Evolutionary conservation across 495 filamentous ascomycete genomes (phyloP).

Genomic region (Mytilinidion resinicola): DNA sequence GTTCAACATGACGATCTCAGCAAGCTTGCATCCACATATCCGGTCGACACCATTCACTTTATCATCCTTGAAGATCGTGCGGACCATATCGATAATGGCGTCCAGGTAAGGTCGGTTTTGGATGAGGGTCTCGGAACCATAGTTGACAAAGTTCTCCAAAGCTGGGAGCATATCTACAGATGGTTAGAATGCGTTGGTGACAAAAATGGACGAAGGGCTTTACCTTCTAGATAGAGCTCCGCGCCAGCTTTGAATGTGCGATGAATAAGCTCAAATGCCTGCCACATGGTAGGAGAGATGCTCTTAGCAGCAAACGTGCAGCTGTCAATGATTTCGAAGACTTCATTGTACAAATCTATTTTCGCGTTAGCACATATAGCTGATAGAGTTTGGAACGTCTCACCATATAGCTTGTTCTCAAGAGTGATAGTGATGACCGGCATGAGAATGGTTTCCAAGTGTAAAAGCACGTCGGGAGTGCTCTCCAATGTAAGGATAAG

Average conservation of each 20-base stretch:
- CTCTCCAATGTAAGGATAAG: constrained; percentile 94
- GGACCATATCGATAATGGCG: constrained; percentile 78
- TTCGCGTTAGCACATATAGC: constrained; percentile 24
- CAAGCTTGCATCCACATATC: constrained; percentile 98
- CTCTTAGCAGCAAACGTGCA: constrained; percentile 97
- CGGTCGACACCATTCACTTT: constrained; percentile 92
- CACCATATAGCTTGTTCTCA: constrained; percentile 91
- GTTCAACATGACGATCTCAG: constrained; percentile 93
- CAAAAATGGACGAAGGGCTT: neutral
- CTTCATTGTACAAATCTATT: constrained; percentile 85
- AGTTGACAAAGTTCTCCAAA: constrained; percentile 93
- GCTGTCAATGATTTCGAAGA: constrained; percentile 98
- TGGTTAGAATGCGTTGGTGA: constrained; percentile 1
- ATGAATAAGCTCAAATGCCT: constrained; percentile 93
- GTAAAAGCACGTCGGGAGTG: constrained; percentile 86
- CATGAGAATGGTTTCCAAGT: constrained; percentile 93
- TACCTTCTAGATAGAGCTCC: constrained; percentile 83
- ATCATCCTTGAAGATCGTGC: constrained; percentile 68
- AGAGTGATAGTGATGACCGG: constrained; percentile 92
- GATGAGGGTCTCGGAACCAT: constrained; percentile 70
- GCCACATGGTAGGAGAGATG: constrained; percentile 96
- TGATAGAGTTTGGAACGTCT: constrained; percentile 5
- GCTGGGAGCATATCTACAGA: constrained; percentile 85
- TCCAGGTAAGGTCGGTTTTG: constrained; percentile 80
- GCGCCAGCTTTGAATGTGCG: constrained; percentile 94